These are phyloP conservation scores for Mytilinidion resinicola DNA, from an alignment of 495 filamentous ascomycete genomes.

Conservation along the genomic window DNA sequence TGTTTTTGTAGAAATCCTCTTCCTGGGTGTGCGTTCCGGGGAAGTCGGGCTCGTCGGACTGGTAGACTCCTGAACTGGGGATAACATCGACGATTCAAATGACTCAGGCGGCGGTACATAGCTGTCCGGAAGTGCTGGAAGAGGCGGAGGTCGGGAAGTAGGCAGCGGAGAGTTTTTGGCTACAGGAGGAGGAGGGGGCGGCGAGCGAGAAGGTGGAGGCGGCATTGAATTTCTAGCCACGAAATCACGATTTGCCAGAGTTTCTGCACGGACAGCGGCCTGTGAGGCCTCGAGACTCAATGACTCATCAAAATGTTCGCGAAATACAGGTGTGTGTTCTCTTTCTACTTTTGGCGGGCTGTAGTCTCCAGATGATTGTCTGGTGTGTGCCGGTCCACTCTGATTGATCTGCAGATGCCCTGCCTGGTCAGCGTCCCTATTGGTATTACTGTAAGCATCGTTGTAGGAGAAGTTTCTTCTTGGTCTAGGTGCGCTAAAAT, in stretches of 20 bases:
- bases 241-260: constrained; percentile 31
- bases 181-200: constrained; percentile 27
- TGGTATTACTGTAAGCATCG: constrained; percentile 26
- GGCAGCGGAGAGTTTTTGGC: constrained; percentile 24
- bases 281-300: constrained; percentile 16
- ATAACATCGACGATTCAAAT: constrained; percentile 28
- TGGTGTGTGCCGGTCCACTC: background rate
- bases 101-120: background rate
- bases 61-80: constrained; percentile 32
- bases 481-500: constrained; percentile 80
- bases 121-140: background rate
- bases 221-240: constrained; percentile 24
- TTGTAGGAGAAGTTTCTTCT: constrained; percentile 47
- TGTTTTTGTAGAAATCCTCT: constrained; percentile 28
- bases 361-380: constrained; percentile 23
- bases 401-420: constrained; percentile 5
- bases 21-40: constrained; percentile 28
- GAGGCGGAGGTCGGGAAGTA: constrained; percentile 1
- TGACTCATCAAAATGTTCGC: constrained; percentile 63
- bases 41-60: constrained; percentile 37
- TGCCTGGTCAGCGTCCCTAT: background rate
- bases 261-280: constrained; percentile 30
- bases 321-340: constrained; percentile 56
- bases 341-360: constrained; percentile 32
- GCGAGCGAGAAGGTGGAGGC: constrained; percentile 15